Evolutionary conservation across 768 basidiomycete species (phyloP).

Genomic region (Strobilomyces echinocephalus): DNA sequence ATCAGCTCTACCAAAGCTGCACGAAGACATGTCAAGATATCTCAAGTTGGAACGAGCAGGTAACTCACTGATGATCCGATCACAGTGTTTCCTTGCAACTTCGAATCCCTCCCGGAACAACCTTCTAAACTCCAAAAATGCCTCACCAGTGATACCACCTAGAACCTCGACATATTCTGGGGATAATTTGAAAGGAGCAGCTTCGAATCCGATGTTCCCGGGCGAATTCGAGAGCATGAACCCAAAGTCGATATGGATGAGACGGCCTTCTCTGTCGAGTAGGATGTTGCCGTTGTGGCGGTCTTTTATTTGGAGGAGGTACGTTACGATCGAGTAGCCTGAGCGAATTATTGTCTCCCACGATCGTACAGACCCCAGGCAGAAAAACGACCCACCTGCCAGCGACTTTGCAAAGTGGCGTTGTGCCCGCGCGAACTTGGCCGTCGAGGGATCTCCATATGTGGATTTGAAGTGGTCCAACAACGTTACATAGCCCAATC

Average conservation of each 20-base stretch:
- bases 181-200: conserved; percentile 97
- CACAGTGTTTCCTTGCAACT: conserved; percentile 90
- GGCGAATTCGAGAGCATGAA: conserved; percentile 97
- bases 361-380: background rate
- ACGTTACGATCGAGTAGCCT: conserved; percentile 96
- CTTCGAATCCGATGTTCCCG: conserved; percentile 96
- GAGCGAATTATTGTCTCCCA: background rate
- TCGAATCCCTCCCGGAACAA: conserved; percentile 94
- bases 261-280: conserved; percentile 89
- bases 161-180: conserved; percentile 95
- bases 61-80: conserved; percentile 82
- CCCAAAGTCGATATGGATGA: conserved; percentile 97
- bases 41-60: background rate
- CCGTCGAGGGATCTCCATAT: conserved; percentile 83
- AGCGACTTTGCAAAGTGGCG: conserved; percentile 91
- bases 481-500: conserved; percentile 81
- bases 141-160: conserved; percentile 72
- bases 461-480: conserved; percentile 89
- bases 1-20: conserved; percentile 88
- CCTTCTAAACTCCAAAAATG: conserved; percentile 78
- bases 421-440: conserved; percentile 86
- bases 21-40: conserved; percentile 11
- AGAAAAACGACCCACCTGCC: conserved; percentile 48
- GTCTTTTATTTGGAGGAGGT: conserved; percentile 95
- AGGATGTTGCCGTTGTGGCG: conserved; percentile 98